These are phyloP conservation scores for Aurantiochytrium sp. DNA, from an alignment of 108 stramenopile genomes.

Conservation along the genomic window DNA sequence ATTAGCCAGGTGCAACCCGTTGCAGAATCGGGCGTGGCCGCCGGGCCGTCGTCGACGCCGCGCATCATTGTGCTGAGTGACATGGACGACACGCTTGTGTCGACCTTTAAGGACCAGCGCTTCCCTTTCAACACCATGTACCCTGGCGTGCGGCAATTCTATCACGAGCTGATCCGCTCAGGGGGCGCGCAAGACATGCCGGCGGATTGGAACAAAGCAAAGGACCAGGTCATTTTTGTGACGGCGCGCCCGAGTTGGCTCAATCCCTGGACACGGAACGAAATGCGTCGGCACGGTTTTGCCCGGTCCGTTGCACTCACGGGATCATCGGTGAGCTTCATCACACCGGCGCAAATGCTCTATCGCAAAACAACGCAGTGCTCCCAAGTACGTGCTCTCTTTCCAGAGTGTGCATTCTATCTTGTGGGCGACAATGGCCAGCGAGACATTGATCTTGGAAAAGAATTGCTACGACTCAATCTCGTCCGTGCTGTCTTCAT, in stretches of 20 bases:
- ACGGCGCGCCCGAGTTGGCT: slow-evolving; percentile 12
- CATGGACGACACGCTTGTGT: slow-evolving; percentile 15
- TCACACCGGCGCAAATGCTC: not conserved
- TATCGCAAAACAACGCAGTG: not conserved
- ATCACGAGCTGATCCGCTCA: slow-evolving; percentile 2
- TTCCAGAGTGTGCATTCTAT: not conserved
- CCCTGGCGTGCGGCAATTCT: slow-evolving; percentile 3
- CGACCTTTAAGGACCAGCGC: not conserved
- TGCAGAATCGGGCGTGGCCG: not conserved
- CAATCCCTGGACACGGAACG: not conserved
- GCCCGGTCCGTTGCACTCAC: not conserved
- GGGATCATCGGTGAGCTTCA: not conserved
- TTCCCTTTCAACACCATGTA: slow-evolving; percentile 6
- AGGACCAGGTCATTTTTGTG: not conserved
- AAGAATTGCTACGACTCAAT: not conserved
- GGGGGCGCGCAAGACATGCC: not conserved
- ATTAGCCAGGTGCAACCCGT: not conserved
- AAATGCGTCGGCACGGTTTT: not conserved
- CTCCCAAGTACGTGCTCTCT: not conserved
- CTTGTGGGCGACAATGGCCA: not conserved
- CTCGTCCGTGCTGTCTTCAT: slow-evolving; percentile 10
- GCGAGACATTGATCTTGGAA: slow-evolving; percentile 3
- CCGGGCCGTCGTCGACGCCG: not conserved
- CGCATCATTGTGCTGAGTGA: slow-evolving; percentile 5
- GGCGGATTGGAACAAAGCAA: not conserved